Evolutionary conservation across 2,329 filamentous ascomycete species (phyloP).

Genomic region (Colletotrichum sp.): DNA sequence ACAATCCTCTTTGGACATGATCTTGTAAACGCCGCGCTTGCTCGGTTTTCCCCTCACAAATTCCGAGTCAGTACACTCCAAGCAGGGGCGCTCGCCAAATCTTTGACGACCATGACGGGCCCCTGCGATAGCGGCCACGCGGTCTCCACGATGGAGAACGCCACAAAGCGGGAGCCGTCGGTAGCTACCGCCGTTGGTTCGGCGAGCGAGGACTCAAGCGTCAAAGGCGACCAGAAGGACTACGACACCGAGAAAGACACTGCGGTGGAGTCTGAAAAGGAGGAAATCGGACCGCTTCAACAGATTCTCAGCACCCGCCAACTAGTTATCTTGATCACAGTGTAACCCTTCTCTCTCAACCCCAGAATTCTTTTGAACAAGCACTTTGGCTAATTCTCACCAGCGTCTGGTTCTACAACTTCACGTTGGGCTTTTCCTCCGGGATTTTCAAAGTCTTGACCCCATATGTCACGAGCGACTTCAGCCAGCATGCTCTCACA

Average conservation of each 20-base stretch:
- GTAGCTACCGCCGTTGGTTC: neutral
- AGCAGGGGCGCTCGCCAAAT: neutral
- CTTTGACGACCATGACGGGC: neutral
- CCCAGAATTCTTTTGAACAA: fast-evolving
- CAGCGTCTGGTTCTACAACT: neutral
- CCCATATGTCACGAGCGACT: neutral
- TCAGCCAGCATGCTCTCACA: neutral
- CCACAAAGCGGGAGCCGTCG: neutral
- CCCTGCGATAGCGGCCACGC: neutral
- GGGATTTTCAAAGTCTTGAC: neutral
- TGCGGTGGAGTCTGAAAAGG: neutral
- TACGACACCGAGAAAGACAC: neutral
- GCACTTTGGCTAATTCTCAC: neutral
- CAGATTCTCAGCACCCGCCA: neutral
- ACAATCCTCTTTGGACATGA: neutral
- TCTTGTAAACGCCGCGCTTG: neutral
- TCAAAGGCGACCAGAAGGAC: neutral
- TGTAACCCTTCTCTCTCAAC: neutral
- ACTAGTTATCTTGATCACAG: neutral
- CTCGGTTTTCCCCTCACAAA: neutral
- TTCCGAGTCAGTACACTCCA: neutral
- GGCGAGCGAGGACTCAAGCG: neutral
- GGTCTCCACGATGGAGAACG: neutral
- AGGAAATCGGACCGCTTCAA: neutral
- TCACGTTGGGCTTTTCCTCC: neutral